A percentile compares a stretch with the other conserved stretches of the same genome.
Conservation (phyloP, 2,329 filamentous ascomycete species). For the Aspergillus sp. region DNA sequence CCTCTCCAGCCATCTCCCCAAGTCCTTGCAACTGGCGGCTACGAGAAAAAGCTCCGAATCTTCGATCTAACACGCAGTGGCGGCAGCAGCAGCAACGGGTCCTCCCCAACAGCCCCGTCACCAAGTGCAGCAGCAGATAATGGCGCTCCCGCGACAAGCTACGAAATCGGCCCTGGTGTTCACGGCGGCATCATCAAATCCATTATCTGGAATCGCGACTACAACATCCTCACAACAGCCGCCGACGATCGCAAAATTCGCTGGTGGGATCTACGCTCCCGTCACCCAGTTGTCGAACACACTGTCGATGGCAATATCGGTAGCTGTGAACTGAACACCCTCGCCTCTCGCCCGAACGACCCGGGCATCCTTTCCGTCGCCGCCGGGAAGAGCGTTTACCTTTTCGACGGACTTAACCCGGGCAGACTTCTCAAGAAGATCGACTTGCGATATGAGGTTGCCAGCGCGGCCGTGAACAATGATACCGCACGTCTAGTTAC, state of each 20-base stretch:
- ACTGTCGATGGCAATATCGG: slow-evolving; percentile 81
- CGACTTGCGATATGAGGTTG: slow-evolving; percentile 78
- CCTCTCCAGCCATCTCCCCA: slow-evolving; percentile 75
- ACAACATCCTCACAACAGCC: slow-evolving; percentile 85
- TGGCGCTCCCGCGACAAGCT: slow-evolving; percentile 59
- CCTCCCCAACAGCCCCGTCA: slow-evolving; percentile 41
- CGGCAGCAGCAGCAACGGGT: slow-evolving; percentile 35
- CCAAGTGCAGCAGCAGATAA: slow-evolving; percentile 31
- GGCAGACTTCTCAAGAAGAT: slow-evolving; percentile 74
- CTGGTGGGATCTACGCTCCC: slow-evolving; percentile 87
- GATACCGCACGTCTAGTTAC: slow-evolving; percentile 81
- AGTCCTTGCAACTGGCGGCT: slow-evolving; percentile 85
- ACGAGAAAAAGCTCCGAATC: slow-evolving; percentile 94
- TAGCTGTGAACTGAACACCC: slow-evolving; percentile 82
- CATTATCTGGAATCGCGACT: slow-evolving; percentile 89
- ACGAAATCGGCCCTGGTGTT: slow-evolving; percentile 82
- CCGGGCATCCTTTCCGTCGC: slow-evolving; percentile 81
- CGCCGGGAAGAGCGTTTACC: slow-evolving; percentile 91
- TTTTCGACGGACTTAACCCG: slow-evolving; percentile 76
- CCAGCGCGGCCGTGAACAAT: slow-evolving; percentile 84
- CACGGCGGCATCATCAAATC: slow-evolving; percentile 92
- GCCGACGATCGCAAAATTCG: slow-evolving; percentile 86
- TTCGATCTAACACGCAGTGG: slow-evolving; percentile 74
- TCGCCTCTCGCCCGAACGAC: slow-evolving; percentile 60
- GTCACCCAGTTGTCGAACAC: slow-evolving; percentile 72